Percentiles rank a stretch among this genome's conserved stretches.
Conservation (phyloP, 306 rosid genomes). For the Ochetophila trinervis region DNA sequence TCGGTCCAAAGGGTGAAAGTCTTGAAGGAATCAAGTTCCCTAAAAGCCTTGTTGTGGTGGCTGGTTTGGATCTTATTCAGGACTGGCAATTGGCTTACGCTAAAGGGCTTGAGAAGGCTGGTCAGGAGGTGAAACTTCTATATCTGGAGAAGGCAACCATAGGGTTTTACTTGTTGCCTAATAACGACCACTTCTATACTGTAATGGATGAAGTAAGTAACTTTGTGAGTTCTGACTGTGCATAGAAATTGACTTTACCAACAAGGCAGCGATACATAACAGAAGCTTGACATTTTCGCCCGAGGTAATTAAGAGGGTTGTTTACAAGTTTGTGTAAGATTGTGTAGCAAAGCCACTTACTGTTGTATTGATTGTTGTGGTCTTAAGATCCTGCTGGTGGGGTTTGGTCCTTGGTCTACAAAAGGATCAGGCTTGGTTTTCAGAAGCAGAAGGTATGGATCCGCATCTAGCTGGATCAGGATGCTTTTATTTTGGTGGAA, state of each 20-base stretch:
- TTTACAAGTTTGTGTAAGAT: constrained; percentile 53
- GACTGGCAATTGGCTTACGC: constrained; percentile 96
- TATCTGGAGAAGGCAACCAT: constrained; percentile 83
- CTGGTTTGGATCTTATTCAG: constrained; percentile 91
- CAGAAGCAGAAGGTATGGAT: constrained; percentile 35
- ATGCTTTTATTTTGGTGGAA: constrained; percentile 34
- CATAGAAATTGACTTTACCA: constrained; percentile 51
- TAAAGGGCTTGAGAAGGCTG: constrained; percentile 73
- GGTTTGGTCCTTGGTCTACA: constrained; percentile 36
- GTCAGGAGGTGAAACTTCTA: constrained; percentile 61
- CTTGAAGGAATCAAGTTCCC: constrained; percentile 70
- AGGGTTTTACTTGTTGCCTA: constrained; percentile 92
- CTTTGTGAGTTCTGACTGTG: constrained; percentile 69
- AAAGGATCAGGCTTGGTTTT: constrained; percentile 21
- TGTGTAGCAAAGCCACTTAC: constrained; percentile 65
- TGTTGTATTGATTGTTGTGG: constrained; percentile 44
- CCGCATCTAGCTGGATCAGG: constrained; percentile 53
- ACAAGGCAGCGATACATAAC: constrained; percentile 42
- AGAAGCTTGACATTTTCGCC: constrained; percentile 31
- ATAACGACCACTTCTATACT: constrained; percentile 71
- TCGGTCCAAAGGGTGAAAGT: constrained; percentile 67
- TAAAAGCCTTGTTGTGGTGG: constrained; percentile 92
- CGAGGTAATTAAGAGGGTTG: constrained; percentile 23
- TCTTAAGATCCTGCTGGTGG: constrained; percentile 44
- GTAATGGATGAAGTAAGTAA: constrained; percentile 88